These are phyloP conservation scores for Moringa oleifera DNA, from an alignment of 345 rosid species.

Conservation along the genomic window DNA sequence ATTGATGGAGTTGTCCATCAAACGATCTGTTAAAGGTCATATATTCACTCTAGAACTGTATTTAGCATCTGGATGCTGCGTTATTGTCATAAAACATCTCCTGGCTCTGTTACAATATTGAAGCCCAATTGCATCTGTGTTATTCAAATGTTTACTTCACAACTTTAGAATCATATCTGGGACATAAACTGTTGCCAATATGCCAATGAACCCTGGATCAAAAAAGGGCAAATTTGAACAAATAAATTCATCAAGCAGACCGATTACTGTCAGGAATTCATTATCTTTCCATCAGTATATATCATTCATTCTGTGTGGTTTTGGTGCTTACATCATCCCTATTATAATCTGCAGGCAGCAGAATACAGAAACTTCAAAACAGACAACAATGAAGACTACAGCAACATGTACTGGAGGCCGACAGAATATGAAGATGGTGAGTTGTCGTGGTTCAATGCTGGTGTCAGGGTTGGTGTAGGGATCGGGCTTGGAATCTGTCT, in stretches of 20 bases:
- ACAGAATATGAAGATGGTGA: conserved; percentile 78
- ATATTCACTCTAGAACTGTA: not conserved
- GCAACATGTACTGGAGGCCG: conserved; percentile 62
- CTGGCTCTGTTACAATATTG: too few species aligned
- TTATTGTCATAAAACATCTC: too few species aligned
- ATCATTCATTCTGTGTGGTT: not conserved
- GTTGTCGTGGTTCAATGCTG: conserved; percentile 93
- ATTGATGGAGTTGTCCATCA: too few species aligned
- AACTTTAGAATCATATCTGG: not conserved
- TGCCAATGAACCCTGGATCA: not conserved
- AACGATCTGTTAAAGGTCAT: not conserved
- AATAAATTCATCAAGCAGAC: too few species aligned
- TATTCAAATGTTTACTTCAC: not conserved
- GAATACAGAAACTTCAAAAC: conserved; percentile 48
- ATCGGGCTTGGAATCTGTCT: conserved; percentile 92
- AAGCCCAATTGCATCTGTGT: too few species aligned
- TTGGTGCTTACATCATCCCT: not conserved
- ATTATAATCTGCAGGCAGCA: conserved; percentile 35
- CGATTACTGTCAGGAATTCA: too few species aligned
- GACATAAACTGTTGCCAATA: not conserved
- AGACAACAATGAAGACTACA: conserved; percentile 56
- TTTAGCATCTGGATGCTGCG: not conserved
- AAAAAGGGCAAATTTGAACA: too few species aligned
- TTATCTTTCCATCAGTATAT: not conserved
- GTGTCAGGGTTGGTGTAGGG: conserved; percentile 95